Percentiles rank a stretch among this genome's conserved stretches.
These are phyloP conservation scores for Podosphaera fusca DNA, from an alignment of 2,329 filamentous ascomycete species.

Conservation along the genomic window DNA sequence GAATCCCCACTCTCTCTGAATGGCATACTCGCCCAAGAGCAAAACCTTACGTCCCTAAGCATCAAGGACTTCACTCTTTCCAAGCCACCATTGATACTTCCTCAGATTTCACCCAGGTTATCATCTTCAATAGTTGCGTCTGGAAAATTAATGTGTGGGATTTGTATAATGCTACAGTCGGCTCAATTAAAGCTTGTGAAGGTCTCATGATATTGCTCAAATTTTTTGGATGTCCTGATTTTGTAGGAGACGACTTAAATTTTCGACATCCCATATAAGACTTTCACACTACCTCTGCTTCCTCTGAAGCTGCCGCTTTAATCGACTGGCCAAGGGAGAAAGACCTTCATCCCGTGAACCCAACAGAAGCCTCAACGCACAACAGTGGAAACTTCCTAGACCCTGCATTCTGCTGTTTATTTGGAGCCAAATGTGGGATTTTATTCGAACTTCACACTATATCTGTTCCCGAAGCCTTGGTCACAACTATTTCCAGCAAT, in stretches of 20 bases:
- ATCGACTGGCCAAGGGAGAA: neutral
- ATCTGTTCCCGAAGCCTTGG: neutral
- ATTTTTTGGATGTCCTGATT: neutral
- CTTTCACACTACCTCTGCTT: neutral
- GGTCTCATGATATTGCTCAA: neutral
- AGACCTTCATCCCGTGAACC: neutral
- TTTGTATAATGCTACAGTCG: neutral
- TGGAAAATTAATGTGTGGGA: neutral
- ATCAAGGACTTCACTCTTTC: neutral
- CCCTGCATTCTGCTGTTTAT: neutral
- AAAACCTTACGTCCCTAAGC: neutral
- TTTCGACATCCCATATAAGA: neutral
- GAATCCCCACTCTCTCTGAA: neutral
- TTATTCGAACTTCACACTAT: neutral
- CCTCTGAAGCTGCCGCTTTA: neutral
- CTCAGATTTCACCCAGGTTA: neutral
- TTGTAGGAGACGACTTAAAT: neutral
- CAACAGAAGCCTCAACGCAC: neutral
- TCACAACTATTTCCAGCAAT: neutral
- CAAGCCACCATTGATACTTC: neutral
- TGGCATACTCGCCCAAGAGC: conserved; percentile 1
- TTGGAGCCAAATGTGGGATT: neutral
- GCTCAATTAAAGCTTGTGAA: neutral
- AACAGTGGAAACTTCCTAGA: neutral
- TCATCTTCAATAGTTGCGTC: neutral